Percentiles rank a stretch among this genome's conserved stretches.
Conservation (phyloP, 441 rosid genomes). For the Gossypium laxum region DNA sequence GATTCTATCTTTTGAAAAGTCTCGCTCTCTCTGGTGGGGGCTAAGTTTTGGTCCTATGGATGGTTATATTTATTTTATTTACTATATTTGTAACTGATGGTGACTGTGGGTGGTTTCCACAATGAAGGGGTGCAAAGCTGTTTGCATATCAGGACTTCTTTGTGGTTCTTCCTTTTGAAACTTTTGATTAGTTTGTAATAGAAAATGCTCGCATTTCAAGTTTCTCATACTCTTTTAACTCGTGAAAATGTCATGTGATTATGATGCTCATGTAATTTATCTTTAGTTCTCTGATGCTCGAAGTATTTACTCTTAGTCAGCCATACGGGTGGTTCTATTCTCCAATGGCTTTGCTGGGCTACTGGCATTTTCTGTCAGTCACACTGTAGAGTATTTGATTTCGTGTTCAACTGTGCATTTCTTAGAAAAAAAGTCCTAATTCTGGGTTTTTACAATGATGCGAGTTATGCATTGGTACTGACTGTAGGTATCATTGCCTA, state of each 20-base stretch:
- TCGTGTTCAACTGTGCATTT: neutral
- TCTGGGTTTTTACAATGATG: neutral
- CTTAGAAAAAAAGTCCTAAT: neutral
- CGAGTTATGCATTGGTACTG: neutral
- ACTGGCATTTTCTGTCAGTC: neutral
- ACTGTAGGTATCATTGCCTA: neutral
- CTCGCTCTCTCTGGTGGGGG: neutral
- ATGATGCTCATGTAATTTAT: neutral
- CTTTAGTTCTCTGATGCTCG: neutral
- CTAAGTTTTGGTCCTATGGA: neutral
- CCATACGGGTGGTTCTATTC: neutral
- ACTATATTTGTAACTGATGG: neutral
- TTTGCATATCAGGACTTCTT: neutral
- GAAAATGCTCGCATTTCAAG: neutral
- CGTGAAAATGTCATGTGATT: neutral
- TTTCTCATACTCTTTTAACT: neutral
- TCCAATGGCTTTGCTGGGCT: neutral
- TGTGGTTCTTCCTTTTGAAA: neutral
- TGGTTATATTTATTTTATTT: neutral
- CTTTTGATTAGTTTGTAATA: neutral
- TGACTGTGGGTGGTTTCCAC: neutral
- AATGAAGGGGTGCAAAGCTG: neutral
- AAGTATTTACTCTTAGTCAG: neutral
- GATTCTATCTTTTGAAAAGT: slow-evolving; percentile 3
- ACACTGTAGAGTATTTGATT: neutral